These are phyloP conservation scores for Irpex lacteus DNA, from an alignment of 1,284 basidiomycete species.

Conservation along the genomic window DNA sequence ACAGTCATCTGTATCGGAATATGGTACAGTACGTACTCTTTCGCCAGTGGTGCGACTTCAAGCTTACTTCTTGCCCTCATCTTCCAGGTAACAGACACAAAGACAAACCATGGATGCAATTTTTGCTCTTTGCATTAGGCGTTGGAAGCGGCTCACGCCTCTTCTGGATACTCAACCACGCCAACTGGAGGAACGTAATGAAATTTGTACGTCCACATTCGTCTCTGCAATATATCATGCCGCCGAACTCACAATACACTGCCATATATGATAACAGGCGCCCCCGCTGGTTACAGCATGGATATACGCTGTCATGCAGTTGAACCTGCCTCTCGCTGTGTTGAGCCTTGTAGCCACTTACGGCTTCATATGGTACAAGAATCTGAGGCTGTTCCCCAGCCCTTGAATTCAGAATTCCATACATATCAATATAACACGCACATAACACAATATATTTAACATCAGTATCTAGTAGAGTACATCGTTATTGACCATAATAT, in stretches of 20 bases:
- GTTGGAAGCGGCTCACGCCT: constrained; percentile 57
- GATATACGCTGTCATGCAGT: constrained; percentile 68
- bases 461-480: neutral
- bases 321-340: constrained; percentile 61
- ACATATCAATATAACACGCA: constrained; percentile 19
- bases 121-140: constrained; percentile 55
- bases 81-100: constrained; percentile 63
- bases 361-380: constrained; percentile 58
- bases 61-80: neutral
- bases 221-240: neutral
- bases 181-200: constrained; percentile 66
- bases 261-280: constrained; percentile 38
- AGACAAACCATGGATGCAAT: constrained; percentile 46
- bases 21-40: constrained; percentile 63
- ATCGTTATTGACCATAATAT: too few relatives aligned
- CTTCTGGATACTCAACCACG: constrained; percentile 67
- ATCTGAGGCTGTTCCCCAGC: constrained; percentile 43
- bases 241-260: too few relatives aligned
- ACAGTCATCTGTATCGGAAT: constrained; percentile 70
- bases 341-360: constrained; percentile 52
- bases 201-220: constrained; percentile 53
- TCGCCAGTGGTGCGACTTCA: neutral
- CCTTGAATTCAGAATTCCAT: neutral
- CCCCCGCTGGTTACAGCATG: constrained; percentile 74
- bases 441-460: neutral